These are phyloP conservation scores for Xylaria multiplex DNA, from an alignment of 2,329 filamentous ascomycete species.

Conservation along the genomic window DNA sequence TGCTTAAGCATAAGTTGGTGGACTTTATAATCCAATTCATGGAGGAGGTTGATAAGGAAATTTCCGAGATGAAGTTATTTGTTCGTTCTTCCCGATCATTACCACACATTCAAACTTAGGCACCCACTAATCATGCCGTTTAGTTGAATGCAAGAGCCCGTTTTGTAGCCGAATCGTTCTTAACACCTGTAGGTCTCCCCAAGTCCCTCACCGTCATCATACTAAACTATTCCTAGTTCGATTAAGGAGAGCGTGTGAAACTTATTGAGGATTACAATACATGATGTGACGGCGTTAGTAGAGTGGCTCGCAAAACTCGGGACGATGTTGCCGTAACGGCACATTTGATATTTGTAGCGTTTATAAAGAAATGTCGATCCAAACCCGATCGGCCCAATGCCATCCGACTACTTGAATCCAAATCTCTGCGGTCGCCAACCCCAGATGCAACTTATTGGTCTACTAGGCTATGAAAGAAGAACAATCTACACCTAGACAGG, in stretches of 20 bases:
- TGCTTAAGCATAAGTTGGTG: conserved; percentile 98
- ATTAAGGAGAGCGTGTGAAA: conserved; percentile 24
- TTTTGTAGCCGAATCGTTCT: conserved; percentile 97
- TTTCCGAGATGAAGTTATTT: conserved; percentile 99
- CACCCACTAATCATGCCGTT: conserved; percentile 48
- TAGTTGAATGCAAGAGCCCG: conserved; percentile 95
- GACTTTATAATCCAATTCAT: conserved; percentile 99
- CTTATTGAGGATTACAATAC: conserved; percentile 22
- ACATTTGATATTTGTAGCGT: conserved; percentile 21
- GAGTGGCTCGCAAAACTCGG: conserved; percentile 9
- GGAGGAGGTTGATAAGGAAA: conserved; percentile 99
- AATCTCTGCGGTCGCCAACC: not conserved
- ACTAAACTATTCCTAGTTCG: conserved; percentile 33
- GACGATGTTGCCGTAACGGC: conserved; percentile 9
- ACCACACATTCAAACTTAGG: not conserved
- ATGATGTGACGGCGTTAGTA: conserved; percentile 28
- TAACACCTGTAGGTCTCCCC: conserved; percentile 79
- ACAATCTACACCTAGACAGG: not conserved
- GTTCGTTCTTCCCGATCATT: conserved; percentile 64
- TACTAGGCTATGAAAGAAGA: not conserved
- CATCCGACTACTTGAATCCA: not conserved
- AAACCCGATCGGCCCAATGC: conserved; percentile 1
- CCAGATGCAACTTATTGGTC: not conserved
- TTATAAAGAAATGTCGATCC: conserved; percentile 18
- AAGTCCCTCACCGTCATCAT: not conserved